Percentiles rank a stretch among this genome's conserved stretches.
These are phyloP conservation scores for Breynia disticha DNA, from an alignment of 441 rosid species.

Conservation along the genomic window DNA sequence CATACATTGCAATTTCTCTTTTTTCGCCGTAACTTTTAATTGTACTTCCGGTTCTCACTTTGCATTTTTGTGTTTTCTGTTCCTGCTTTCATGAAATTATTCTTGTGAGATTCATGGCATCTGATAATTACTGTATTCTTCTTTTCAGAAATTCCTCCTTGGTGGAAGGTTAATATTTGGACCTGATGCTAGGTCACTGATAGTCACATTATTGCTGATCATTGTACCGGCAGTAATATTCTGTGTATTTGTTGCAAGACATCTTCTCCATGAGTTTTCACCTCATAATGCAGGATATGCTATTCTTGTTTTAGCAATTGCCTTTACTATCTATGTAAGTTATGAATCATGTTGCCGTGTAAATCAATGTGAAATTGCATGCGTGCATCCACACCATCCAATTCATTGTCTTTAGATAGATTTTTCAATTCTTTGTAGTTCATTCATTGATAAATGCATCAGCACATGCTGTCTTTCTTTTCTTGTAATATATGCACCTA, in stretches of 20 bases:
- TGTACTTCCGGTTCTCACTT: background rate
- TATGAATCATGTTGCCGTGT: slow-evolving; percentile 9
- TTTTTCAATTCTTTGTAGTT: too few relatives aligned
- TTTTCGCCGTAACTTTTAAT: background rate
- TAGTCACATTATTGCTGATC: slow-evolving; percentile 71
- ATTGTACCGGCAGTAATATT: slow-evolving; percentile 62
- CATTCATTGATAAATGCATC: too few relatives aligned
- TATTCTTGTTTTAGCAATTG: slow-evolving; percentile 56
- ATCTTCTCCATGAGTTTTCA: slow-evolving; percentile 73
- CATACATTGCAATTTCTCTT: too few relatives aligned
- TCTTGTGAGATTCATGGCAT: background rate
- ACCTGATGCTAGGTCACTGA: slow-evolving; percentile 84
- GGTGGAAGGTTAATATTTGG: slow-evolving; percentile 96
- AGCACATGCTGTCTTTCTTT: too few relatives aligned
- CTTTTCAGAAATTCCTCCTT: slow-evolving; percentile 68
- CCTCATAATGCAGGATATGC: slow-evolving; percentile 63
- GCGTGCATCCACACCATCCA: too few relatives aligned
- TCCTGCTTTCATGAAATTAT: slow-evolving; percentile 4
- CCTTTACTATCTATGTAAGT: slow-evolving; percentile 68
- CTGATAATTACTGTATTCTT: slow-evolving; percentile 11
- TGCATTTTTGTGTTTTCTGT: background rate
- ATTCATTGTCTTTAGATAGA: too few relatives aligned
- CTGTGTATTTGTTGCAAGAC: slow-evolving; percentile 78
- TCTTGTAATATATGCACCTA: too few relatives aligned
- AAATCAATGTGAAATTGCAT: background rate